These are phyloP conservation scores for Caloboletus inedulis DNA, from an alignment of 1,284 basidiomycete genomes.

Conservation along the genomic window DNA sequence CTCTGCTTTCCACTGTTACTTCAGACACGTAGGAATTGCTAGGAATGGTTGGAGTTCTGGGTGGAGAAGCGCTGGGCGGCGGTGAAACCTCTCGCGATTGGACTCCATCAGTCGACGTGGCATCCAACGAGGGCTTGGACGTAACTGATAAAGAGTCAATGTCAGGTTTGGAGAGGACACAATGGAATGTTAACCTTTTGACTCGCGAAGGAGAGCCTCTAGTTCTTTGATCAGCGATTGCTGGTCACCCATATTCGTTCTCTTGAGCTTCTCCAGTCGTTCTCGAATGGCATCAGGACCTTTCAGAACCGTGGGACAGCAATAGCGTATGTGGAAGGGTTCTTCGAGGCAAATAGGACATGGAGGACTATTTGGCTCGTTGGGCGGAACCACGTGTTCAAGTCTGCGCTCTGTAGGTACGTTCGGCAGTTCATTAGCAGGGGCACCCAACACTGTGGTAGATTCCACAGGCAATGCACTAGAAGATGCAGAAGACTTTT, in stretches of 20 bases:
- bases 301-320: constrained; percentile 41
- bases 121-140: not conserved
- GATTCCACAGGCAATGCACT: not conserved
- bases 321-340: constrained; percentile 39
- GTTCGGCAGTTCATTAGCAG: constrained; percentile 3
- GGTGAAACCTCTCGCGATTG: not conserved
- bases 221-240: constrained; percentile 37
- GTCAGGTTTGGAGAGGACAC: not conserved
- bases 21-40: constrained; percentile 28
- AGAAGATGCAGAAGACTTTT: constrained; percentile 5
- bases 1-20: constrained; percentile 30
- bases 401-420: not conserved
- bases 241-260: constrained; percentile 25
- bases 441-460: not conserved
- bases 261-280: constrained; percentile 38
- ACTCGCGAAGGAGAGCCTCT: constrained; percentile 26
- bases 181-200: constrained; percentile 16
- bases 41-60: constrained; percentile 19
- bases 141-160: not conserved
- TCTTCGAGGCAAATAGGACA: constrained; percentile 42
- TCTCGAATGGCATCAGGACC: constrained; percentile 39
- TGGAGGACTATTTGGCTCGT: constrained; percentile 8
- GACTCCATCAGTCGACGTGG: not conserved
- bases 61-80: not conserved
- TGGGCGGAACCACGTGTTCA: not conserved